Evolutionary conservation across 2,329 filamentous ascomycete genomes (phyloP), one percentile per base, ranked within the genome.

Genomic region (Diaporthe sp.): DNA sequence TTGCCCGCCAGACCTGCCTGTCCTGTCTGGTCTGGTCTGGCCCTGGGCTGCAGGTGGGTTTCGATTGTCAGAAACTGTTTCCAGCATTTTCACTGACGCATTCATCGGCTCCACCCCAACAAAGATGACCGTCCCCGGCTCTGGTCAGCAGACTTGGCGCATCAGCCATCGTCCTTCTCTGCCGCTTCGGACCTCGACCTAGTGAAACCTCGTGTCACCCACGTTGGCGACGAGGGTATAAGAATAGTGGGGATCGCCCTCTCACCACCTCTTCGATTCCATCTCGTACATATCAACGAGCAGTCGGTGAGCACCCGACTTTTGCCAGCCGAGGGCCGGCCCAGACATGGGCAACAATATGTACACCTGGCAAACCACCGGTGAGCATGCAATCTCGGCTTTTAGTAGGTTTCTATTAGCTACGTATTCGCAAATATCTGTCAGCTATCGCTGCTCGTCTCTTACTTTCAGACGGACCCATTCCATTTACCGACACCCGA

Each of bases 121-220:
- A 34, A 51, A 12, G 46, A 53, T 68, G 65, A 62, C 59, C 39
- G 39, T 12, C 39, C 59, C 39, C n/a, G 37, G 5, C 15, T 37
- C 57, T 72, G 70, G 70, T 72, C 70, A 62, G 55, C 70, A 61
- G 70, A 22, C 57, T 72, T 62, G 70, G 70, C 70, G 55, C 69
- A 61, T 59, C 69, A 72, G 55, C 42, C 58, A 53, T 51, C 55
- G 44, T 42, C 15, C 55, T 57, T 22, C 57, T 51, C 53, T 59
- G 57, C 55, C 70, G 58, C 57, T 49, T 62, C 70, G 44, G 22
- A 61, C 57, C 42, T 72, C 70, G 58, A 39, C 70, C 57, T 72
- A 34, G 44, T 72, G 69, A 72, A 61, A 72, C 55, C 70, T 46
- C 70, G 70, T 72, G 70, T 62, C 57, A 72, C 55, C 70, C 70